phyloP scores from a whole-genome alignment of 352 stramenopile genomes.

The Phytophthora parvispora region DNA sequence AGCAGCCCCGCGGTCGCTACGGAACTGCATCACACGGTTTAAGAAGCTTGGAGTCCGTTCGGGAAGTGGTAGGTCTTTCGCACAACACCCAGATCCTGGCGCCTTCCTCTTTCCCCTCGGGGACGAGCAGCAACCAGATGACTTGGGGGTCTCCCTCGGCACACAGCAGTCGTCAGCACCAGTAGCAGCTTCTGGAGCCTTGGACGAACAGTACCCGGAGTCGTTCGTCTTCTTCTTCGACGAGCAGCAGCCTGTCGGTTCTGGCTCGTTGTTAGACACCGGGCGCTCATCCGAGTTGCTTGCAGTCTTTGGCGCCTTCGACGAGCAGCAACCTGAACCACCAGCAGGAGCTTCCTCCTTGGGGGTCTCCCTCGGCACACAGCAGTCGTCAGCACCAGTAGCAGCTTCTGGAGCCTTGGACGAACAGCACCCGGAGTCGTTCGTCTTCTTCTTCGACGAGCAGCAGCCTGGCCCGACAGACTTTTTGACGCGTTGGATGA shows the following conservation, averaged over 20 bases:
- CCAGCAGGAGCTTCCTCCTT: not conserved
- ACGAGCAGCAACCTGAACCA: slow-evolving; percentile 13
- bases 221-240: slow-evolving; percentile 11
- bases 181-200: not conserved
- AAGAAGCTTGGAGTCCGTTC: slow-evolving; percentile 46
- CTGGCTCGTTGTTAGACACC: not conserved
- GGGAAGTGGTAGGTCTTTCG: not conserved
- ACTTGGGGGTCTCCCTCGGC: slow-evolving; percentile 1
- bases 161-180: slow-evolving; percentile 6
- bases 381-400: not conserved
- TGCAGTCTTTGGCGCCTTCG: not conserved
- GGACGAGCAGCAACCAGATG: slow-evolving; percentile 19
- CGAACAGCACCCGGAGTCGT: no score
- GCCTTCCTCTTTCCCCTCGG: slow-evolving; percentile 10
- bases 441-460: no score
- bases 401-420: not conserved
- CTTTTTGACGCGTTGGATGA: no score
- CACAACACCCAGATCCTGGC: slow-evolving; percentile 18
- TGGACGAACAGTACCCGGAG: slow-evolving; percentile 16
- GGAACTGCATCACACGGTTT: slow-evolving; percentile 53
- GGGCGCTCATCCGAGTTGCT: not conserved
- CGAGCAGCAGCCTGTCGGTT: slow-evolving; percentile 19
- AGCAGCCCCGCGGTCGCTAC: slow-evolving; percentile 37
- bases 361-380: not conserved
- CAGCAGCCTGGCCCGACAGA: no score